Evolutionary conservation across 805 yeast species (phyloP), one percentile per base, ranked within the genome.

Genomic region (Zygotorulaspora chibaensis): DNA sequence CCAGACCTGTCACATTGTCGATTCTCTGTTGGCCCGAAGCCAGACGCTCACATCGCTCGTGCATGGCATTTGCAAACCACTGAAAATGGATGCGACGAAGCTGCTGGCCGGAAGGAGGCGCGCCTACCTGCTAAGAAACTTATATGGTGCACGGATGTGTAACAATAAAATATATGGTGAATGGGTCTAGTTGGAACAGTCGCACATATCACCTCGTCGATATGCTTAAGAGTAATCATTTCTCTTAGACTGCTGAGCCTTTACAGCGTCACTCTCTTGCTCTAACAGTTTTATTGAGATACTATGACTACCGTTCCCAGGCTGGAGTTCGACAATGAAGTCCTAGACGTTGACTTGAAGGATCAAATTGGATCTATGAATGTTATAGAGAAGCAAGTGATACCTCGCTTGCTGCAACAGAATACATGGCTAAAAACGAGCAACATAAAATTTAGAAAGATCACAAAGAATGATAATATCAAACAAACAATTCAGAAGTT

Each of bases 381-480:
- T 18, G 57, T 46, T 30, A 58, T 60, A 18, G 41, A 47, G 31
- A 52, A 58, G 8, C 40, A 39, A 11, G 43, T 58, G 16, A 43
- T 59, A 7, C 56, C 56, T 4, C 35, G 42, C 20, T 38, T 54
- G 36, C 30, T 59, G 10, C 40, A 37, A 8, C 29, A 38, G 8
- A 11, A 6, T 16, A 38, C 36, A 18, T 31, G 28, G 16, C 29
- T 43, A n/a, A 40, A 38, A 11, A 38, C 23, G 9, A 36, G 30
- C 15, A 16, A 35, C 26, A 28, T 51, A 5, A 23, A 28, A 7
- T 55, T 41, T 26, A 50, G 47, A 25, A 50, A 42, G 27, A 37
- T 57, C 12, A 50, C 60, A 1, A 59, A 58, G 40, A 58, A 58
- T 45, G 53, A 53, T 20, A 57, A 45, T 18, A 59, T 60, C 13